Base-by-base conservation (phyloP, 108 stramenopile species). In the Nitzschia sp. region DNA sequence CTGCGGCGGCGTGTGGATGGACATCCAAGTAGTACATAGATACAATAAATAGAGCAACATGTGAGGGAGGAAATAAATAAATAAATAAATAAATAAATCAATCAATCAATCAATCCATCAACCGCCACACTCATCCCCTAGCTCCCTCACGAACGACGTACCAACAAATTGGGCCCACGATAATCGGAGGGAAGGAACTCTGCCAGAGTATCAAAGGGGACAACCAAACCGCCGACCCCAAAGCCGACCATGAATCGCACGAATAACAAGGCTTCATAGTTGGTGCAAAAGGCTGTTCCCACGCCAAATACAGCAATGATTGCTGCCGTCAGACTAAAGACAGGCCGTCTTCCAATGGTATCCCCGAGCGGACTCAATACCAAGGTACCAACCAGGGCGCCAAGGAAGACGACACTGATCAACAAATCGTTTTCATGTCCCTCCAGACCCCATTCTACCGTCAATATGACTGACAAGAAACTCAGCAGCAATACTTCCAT, bases 401-500 rank as follows among this genome's bases (percentile, higher is more conserved):
- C 92, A 6, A 66, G 73, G 69, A 93, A 93, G 17, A 90, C 87
- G 55, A 73, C 64, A 0, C 72, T 66, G n/a, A 83, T 81, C 29
- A 93, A 62, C 4, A 53, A 60, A 38, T 85, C 74, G 6, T 62
- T 64, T 58, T 89, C 71, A 25, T 62, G 53, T 9, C 70, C 60
- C 17, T 67, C 73, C 16, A 93, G 58, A 3, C 56, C 75, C 87
- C 86, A 90, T 53, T 83, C 71, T 3, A 45, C 72, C 52, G 83
- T 75, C 22, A 90, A 56, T 19, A 81, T 73, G 9, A 79, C 38
- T 2, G 83, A 63, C 0, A 93, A 61, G 38, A 90, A 87, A 19
- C 75, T 75, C 31, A 93, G 63, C 1, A 93, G 70, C 65, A 86
- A 70, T 15, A 89, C 57, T 76, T 93, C 89, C 33, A 88, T 80